Percentiles rank a stretch among this genome's conserved stretches.
Conservation (phyloP, 306 rosid species). For the Castanospermum australe region DNA sequence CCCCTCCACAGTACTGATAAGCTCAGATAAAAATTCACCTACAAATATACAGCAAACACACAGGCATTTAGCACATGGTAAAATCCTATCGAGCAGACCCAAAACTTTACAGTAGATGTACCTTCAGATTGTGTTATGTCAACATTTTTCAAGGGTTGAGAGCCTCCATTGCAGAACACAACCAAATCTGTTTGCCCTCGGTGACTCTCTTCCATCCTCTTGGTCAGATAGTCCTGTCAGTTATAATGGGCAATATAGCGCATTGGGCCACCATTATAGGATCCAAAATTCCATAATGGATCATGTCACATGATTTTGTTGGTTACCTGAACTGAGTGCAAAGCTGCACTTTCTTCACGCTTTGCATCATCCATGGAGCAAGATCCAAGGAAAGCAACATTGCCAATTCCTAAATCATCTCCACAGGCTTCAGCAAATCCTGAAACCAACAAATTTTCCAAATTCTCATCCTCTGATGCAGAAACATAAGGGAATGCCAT, state of each 20-base stretch:
- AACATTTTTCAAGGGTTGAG: slow-evolving; percentile 40
- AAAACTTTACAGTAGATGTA: slow-evolving; percentile 36
- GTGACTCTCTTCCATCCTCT: slow-evolving; percentile 55
- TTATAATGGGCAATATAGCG: slow-evolving; percentile 19
- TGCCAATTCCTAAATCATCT: slow-evolving; percentile 52
- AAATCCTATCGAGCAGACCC: slow-evolving; percentile 12
- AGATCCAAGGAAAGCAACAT: slow-evolving; percentile 58
- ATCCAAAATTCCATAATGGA: slow-evolving; percentile 22
- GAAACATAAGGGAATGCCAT: slow-evolving; percentile 90
- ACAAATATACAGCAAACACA: slow-evolving; percentile 33
- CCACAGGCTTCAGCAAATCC: slow-evolving; percentile 83
- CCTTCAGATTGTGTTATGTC: slow-evolving; percentile 62
- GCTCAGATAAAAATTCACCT: slow-evolving; percentile 66
- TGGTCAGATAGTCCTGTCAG: slow-evolving; percentile 71
- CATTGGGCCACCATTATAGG: slow-evolving; percentile 32
- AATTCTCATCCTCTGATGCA: slow-evolving; percentile 60
- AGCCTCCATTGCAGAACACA: slow-evolving; percentile 65
- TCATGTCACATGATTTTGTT: slow-evolving; percentile 23
- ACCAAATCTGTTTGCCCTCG: slow-evolving; percentile 68
- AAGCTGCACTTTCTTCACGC: slow-evolving; percentile 40
- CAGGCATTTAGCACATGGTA: slow-evolving; percentile 25
- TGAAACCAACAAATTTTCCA: slow-evolving; percentile 63
- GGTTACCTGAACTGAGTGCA: slow-evolving; percentile 72
- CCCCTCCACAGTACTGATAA: slow-evolving; percentile 65
- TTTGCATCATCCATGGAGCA: slow-evolving; percentile 58